Evolutionary conservation across 2,329 filamentous ascomycete genomes (phyloP).

Genomic region (Dactylellina parvicollis): DNA sequence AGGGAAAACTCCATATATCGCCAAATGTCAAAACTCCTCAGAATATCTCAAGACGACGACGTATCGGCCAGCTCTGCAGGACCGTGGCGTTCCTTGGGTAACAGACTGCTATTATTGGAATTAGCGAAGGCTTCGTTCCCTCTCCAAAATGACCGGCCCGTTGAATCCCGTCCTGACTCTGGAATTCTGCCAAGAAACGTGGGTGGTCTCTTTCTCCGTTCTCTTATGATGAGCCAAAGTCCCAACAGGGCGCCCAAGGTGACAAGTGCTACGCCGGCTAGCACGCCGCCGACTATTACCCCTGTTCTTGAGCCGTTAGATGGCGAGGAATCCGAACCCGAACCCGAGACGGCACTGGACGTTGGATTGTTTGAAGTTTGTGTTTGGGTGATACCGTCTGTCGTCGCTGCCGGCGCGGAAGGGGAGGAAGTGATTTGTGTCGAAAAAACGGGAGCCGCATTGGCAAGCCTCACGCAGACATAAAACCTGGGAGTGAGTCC

Average conservation of each 20-base stretch:
- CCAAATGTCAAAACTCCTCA: too few relatives aligned
- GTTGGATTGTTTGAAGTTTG: background rate
- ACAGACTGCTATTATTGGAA: too few relatives aligned
- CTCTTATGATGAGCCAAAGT: constrained; percentile 3
- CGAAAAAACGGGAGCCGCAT: background rate
- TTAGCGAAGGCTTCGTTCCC: too few relatives aligned
- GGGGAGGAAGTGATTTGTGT: background rate
- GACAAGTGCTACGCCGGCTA: background rate
- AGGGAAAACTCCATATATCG: too few relatives aligned
- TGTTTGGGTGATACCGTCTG: background rate
- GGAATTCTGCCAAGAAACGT: background rate
- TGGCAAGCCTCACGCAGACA: constrained; percentile 15
- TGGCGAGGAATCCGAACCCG: background rate
- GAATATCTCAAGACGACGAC: too few relatives aligned
- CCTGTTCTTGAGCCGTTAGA: background rate
- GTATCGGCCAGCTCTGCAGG: too few relatives aligned
- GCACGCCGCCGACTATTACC: constrained; percentile 4
- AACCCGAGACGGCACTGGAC: background rate
- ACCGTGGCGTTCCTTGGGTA: too few relatives aligned
- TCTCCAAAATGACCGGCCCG: too few relatives aligned
- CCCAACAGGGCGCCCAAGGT: background rate
- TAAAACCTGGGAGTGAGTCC: constrained; percentile 12
- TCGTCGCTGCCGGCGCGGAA: background rate
- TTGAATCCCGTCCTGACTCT: background rate
- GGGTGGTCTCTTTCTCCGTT: background rate